Conservation (phyloP, 495 filamentous ascomycete species). For the Podospora anserina region DNA sequence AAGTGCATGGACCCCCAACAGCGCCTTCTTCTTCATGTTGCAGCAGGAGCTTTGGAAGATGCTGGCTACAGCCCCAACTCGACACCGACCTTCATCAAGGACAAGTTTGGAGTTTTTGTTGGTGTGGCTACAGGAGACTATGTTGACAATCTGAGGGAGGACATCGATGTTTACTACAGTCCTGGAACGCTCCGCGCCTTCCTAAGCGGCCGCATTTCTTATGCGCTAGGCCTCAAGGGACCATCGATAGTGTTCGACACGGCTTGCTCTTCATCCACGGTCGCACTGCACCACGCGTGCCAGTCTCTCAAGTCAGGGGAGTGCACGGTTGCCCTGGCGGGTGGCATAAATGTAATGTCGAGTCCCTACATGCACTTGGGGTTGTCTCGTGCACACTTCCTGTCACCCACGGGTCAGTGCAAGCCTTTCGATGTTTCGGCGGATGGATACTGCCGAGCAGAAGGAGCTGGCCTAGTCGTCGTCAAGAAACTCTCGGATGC, state of each 20-base stretch:
- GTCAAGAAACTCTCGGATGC: conserved; percentile 56
- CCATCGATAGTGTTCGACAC: conserved; percentile 55
- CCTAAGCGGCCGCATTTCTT: conserved; percentile 32
- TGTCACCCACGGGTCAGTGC: conserved; percentile 44
- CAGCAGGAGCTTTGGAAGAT: conserved; percentile 43
- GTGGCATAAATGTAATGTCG: conserved; percentile 38
- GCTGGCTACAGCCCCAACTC: conserved; percentile 32
- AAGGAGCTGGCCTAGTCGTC: conserved; percentile 52
- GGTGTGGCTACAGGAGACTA: conserved; percentile 20
- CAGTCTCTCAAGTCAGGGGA: conserved; percentile 42
- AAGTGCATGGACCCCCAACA: conserved; percentile 44
- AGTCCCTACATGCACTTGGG: conserved; percentile 49
- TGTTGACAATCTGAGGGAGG: conserved; percentile 17
- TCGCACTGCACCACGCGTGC: conserved; percentile 45
- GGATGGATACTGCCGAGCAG: conserved; percentile 62
- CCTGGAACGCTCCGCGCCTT: conserved; percentile 30
- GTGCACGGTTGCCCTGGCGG: conserved; percentile 42
- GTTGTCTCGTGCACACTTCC: conserved; percentile 41
- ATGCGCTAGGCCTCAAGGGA: conserved; percentile 54
- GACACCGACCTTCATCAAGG: conserved; percentile 14
- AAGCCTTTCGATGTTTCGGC: conserved; percentile 58
- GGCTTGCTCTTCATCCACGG: conserved; percentile 52
- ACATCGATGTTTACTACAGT: conserved; percentile 23
- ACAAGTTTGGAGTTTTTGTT: conserved; percentile 14
- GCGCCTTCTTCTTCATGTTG: conserved; percentile 34